Percentiles rank a stretch among this genome's conserved stretches.
Evolutionary conservation across 345 rosid genomes (phyloP).

Genomic region (Reutealis trisperma): DNA sequence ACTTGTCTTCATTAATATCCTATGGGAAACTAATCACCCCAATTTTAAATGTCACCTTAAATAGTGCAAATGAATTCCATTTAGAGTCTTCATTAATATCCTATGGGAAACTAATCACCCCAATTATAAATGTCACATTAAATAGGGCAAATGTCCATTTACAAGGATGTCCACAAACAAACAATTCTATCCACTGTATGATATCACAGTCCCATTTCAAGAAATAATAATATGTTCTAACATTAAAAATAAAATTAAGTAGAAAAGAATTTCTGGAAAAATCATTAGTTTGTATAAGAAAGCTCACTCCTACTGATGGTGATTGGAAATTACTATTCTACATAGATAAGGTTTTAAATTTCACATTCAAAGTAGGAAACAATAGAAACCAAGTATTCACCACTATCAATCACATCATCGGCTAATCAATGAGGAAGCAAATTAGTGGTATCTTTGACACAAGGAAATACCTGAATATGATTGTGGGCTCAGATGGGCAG

Average conservation of each 20-base stretch:
- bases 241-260: background rate
- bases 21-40: background rate
- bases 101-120: background rate
- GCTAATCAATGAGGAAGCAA: conserved; percentile 2
- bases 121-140: background rate
- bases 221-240: background rate
- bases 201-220: background rate
- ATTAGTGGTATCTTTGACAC: background rate
- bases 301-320: background rate
- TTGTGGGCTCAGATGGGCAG: conserved; percentile 60
- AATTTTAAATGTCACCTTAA: background rate
- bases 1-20: background rate
- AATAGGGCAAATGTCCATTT: background rate
- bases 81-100: background rate
- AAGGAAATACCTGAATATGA: conserved; percentile 69
- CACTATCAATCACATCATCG: too few relatives aligned
- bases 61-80: background rate
- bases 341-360: background rate
- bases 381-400: background rate
- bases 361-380: background rate
- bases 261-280: background rate
- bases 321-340: background rate
- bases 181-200: background rate
- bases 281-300: background rate
- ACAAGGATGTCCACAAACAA: background rate